Conservation (phyloP, 2,329 filamentous ascomycete genomes). For the Colletotrichum orbiculare region DNA sequence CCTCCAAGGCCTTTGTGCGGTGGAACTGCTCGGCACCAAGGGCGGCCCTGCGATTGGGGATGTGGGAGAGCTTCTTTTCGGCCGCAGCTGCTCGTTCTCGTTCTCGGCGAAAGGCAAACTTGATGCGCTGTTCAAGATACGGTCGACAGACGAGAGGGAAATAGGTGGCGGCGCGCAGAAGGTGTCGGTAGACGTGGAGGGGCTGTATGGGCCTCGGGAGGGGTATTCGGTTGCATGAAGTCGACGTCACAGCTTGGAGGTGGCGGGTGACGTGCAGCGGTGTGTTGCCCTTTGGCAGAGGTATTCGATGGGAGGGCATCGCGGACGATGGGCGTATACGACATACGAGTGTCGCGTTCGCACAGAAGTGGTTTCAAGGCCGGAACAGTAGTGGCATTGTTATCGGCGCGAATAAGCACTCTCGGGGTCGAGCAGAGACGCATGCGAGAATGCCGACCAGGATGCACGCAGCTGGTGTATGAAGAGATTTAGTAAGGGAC, state of each 20-base stretch:
- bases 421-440: slow-evolving; percentile 24
- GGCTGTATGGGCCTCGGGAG: slow-evolving; percentile 47
- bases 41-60: slow-evolving; percentile 39
- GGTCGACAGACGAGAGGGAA: slow-evolving; percentile 63
- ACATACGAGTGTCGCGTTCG: not conserved
- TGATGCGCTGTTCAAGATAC: slow-evolving; percentile 56
- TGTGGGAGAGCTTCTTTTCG: slow-evolving; percentile 54
- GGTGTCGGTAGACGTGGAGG: slow-evolving; percentile 65
- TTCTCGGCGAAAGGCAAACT: slow-evolving; percentile 54
- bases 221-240: slow-evolving; percentile 41
- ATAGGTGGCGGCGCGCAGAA: slow-evolving; percentile 71
- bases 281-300: slow-evolving; percentile 42
- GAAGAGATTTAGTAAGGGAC: not conserved
- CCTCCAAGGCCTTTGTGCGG: slow-evolving; percentile 16
- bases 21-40: slow-evolving; percentile 19
- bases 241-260: slow-evolving; percentile 36
- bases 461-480: slow-evolving; percentile 26
- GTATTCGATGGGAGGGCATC: slow-evolving; percentile 43
- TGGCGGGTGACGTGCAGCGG: slow-evolving; percentile 5
- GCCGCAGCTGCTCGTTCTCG: slow-evolving; percentile 40
- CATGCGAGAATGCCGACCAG: slow-evolving; percentile 33
- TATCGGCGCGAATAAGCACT: not conserved
- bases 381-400: not conserved
- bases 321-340: not conserved
- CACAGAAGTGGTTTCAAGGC: not conserved